Evolutionary conservation across 2,329 filamentous ascomycete genomes (phyloP).

Genomic region (Botryotinia convoluta): DNA sequence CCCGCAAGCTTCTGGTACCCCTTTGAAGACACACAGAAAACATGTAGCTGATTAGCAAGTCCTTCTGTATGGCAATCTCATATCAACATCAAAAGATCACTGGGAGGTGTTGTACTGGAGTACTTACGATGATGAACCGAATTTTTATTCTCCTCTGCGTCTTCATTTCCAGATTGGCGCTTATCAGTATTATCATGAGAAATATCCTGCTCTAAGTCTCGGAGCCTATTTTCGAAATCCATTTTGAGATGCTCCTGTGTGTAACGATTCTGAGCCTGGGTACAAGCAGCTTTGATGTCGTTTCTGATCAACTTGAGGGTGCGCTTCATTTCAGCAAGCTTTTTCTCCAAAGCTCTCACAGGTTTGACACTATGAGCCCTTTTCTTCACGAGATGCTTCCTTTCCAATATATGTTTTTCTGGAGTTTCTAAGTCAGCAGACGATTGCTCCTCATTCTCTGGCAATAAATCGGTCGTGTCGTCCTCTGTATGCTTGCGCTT

Average conservation of each 20-base stretch:
- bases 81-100: neutral
- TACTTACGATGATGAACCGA: neutral
- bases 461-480: too few relatives aligned
- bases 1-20: neutral
- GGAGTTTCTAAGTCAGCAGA: neutral
- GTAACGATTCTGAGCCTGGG: neutral
- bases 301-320: neutral
- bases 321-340: neutral
- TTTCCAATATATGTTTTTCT: neutral
- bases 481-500: neutral
- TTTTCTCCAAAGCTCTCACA: neutral
- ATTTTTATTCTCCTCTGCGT: neutral
- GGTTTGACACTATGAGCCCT: neutral
- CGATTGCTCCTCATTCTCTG: neutral
- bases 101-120: neutral
- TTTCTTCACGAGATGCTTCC: neutral
- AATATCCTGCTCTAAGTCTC: neutral
- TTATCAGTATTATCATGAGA: neutral
- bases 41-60: neutral
- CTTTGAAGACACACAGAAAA: neutral
- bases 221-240: constrained; percentile 3
- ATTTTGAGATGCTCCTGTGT: neutral
- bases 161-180: neutral
- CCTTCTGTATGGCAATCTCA: neutral
- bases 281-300: neutral